These are phyloP conservation scores for Zarea fungicola DNA, from an alignment of 2,329 filamentous ascomycete species.

Conservation along the genomic window DNA sequence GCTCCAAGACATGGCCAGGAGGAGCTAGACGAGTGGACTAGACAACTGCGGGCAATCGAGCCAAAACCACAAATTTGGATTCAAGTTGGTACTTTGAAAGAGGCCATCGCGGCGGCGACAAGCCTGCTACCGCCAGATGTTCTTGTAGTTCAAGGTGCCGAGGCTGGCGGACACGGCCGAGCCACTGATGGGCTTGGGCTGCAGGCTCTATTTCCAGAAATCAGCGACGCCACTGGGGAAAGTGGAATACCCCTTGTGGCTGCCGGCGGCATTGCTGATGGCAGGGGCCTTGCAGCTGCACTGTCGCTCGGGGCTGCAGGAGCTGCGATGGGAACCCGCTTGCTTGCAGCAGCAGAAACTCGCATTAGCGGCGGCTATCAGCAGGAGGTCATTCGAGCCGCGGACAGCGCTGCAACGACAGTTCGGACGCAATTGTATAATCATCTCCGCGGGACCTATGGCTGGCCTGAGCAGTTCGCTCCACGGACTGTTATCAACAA, in stretches of 20 bases:
- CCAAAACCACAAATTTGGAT: constrained; percentile 45
- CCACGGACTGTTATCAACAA: constrained; percentile 35
- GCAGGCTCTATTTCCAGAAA: constrained; percentile 45
- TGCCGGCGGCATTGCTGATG: constrained; percentile 49
- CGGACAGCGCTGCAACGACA: constrained; percentile 34
- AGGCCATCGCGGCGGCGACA: constrained; percentile 38
- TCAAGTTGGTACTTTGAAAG: constrained; percentile 44
- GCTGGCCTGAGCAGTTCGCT: constrained; percentile 38
- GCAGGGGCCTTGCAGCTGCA: constrained; percentile 44
- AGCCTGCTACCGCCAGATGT: constrained; percentile 38
- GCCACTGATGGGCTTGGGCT: constrained; percentile 38
- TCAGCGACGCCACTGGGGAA: constrained; percentile 33
- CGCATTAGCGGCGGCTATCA: constrained; percentile 37
- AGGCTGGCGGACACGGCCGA: constrained; percentile 50
- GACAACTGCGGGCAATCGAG: constrained; percentile 33
- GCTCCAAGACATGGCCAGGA: constrained; percentile 32
- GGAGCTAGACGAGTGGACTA: constrained; percentile 40
- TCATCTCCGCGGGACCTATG: constrained; percentile 36
- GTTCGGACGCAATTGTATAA: constrained; percentile 40
- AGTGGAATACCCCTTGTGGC: constrained; percentile 41
- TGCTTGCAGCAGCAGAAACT: constrained; percentile 45
- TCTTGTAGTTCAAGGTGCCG: constrained; percentile 47
- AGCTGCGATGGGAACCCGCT: constrained; percentile 58
- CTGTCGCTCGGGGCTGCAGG: constrained; percentile 48
- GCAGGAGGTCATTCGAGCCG: constrained; percentile 35